phyloP scores from a whole-genome alignment of 148 eudicot genomes.

The Hydrangea macrophylla region DNA sequence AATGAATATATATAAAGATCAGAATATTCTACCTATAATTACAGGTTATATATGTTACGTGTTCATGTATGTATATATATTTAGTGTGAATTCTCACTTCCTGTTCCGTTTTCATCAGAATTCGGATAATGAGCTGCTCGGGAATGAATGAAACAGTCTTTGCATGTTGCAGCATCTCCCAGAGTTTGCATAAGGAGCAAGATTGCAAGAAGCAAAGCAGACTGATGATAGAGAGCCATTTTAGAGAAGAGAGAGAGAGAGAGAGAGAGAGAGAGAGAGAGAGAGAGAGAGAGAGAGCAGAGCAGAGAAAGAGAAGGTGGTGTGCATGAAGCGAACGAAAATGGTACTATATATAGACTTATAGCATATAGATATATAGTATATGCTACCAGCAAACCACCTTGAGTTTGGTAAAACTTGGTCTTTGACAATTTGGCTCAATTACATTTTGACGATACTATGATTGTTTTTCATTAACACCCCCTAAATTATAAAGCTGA shows the following conservation, averaged over 20 bases:
- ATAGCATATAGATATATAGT: too few relatives aligned
- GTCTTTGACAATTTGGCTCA: conserved; percentile 14
- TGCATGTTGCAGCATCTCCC: conserved; percentile 46
- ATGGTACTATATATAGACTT: conserved; percentile 28
- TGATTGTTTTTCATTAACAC: too few relatives aligned
- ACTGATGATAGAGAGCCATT: conserved; percentile 34
- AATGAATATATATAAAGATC: too few relatives aligned
- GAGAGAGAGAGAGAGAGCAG: not conserved
- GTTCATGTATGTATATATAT: not conserved
- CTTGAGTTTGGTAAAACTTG: conserved; percentile 10
- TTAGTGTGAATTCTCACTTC: conserved; percentile 37
- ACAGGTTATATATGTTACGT: not conserved
- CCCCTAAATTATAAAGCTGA: too few relatives aligned
- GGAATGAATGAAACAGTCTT: conserved; percentile 51
- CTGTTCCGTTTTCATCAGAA: conserved; percentile 59
- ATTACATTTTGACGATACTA: not conserved
- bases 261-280: too few relatives aligned
- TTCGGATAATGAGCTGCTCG: conserved; percentile 59
- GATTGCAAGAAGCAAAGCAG: conserved; percentile 16
- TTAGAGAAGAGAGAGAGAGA: not conserved
- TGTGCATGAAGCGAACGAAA: conserved; percentile 17
- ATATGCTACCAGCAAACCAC: not conserved
- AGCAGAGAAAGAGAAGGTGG: conserved; percentile 3
- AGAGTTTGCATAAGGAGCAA: conserved; percentile 26
- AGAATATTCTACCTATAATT: too few relatives aligned